phyloP scores from a whole-genome alignment of 2,329 filamentous ascomycete genomes.

The Aureobasidium sp. region DNA sequence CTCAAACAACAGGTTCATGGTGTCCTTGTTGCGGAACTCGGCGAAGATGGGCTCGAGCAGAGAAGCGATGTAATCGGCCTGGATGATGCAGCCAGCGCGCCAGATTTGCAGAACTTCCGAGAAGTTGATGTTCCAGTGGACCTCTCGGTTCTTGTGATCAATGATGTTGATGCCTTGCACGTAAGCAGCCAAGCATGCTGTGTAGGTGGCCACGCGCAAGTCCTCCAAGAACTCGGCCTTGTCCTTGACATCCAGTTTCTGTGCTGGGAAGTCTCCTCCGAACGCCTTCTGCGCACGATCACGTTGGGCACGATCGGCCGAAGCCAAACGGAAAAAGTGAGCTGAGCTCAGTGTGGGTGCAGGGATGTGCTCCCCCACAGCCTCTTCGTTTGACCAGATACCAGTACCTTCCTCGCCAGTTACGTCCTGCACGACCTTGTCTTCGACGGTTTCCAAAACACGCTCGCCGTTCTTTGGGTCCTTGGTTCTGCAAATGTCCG shows the following conservation, averaged over 20 bases:
- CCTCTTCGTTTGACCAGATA: constrained; percentile 57
- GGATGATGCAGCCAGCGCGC: constrained; percentile 64
- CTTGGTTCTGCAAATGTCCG: constrained; percentile 50
- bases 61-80: constrained; percentile 56
- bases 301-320: constrained; percentile 52
- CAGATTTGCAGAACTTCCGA: constrained; percentile 51
- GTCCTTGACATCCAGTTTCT: constrained; percentile 26
- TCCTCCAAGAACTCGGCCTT: constrained; percentile 45
- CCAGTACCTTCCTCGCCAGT: constrained; percentile 60
- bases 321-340: constrained; percentile 56
- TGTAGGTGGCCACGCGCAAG: constrained; percentile 54
- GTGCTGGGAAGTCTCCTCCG: constrained; percentile 33
- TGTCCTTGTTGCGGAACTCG: constrained; percentile 27
- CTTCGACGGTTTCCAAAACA: constrained; percentile 54
- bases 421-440: constrained; percentile 64
- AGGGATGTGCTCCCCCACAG: constrained; percentile 53
- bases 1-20: constrained; percentile 41
- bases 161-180: constrained; percentile 60
- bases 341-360: constrained; percentile 55
- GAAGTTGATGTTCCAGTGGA: constrained; percentile 53
- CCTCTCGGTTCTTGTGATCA: constrained; percentile 47
- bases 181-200: constrained; percentile 53
- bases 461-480: constrained; percentile 36
- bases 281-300: constrained; percentile 42
- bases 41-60: constrained; percentile 44